Conservation (phyloP, 2,329 filamentous ascomycete genomes). For the Teratosphaeria zuluensis region DNA sequence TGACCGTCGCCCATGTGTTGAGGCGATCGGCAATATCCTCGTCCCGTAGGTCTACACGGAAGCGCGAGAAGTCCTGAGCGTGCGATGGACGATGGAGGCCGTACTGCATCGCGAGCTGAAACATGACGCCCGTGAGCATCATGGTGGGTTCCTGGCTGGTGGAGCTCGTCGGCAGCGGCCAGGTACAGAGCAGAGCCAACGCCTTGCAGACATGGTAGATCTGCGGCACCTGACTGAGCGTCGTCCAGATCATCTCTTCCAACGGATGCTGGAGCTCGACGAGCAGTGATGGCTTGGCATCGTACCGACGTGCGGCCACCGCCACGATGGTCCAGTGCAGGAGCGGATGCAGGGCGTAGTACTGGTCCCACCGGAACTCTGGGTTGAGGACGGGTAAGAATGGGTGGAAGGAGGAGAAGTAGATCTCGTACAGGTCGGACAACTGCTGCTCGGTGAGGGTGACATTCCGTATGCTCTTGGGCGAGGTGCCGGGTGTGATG, state of each 20-base stretch:
- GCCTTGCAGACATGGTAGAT: constrained; percentile 76
- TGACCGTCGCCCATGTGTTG: constrained; percentile 75
- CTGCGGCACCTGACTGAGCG: constrained; percentile 66
- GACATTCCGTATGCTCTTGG: constrained; percentile 48
- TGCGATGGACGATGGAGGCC: constrained; percentile 72
- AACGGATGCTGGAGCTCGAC: constrained; percentile 56
- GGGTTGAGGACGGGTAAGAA: constrained; percentile 71
- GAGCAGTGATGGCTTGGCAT: constrained; percentile 53
- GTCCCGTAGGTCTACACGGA: constrained; percentile 56
- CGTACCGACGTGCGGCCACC: constrained; percentile 63
- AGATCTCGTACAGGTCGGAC: constrained; percentile 58
- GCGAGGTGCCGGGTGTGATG: constrained; percentile 47
- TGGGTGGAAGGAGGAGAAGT: constrained; percentile 65
- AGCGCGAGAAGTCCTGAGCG: constrained; percentile 72
- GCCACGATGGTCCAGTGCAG: constrained; percentile 79
- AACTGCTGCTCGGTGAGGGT: constrained; percentile 34
- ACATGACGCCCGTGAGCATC: constrained; percentile 73
- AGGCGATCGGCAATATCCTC: constrained; percentile 72
- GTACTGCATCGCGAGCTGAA: constrained; percentile 77
- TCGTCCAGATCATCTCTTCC: constrained; percentile 65
- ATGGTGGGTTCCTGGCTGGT: constrained; percentile 73
- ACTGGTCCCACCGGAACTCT: constrained; percentile 37
- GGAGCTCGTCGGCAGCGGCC: constrained; percentile 73
- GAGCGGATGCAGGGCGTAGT: constrained; percentile 66
- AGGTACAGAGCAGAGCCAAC: constrained; percentile 68